Base-by-base conservation (phyloP, 2,329 filamentous ascomycete species). In the Alternaria metachromatica region DNA sequence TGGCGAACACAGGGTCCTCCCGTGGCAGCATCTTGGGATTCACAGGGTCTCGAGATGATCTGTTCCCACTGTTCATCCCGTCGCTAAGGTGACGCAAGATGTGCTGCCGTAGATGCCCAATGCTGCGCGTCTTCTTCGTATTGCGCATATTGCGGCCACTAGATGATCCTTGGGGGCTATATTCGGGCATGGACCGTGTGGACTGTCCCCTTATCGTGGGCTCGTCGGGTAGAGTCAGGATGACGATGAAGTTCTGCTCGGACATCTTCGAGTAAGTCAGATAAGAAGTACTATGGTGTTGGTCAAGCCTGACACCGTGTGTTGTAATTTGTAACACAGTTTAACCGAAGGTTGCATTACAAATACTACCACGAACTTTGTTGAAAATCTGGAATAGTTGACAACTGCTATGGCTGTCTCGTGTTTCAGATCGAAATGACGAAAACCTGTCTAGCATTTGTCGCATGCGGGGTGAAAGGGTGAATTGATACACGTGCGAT, bases 21-120 rank as follows among this genome's bases (percentile, higher is more conserved):
- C 41, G 15, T 51, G 41, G 8, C 30, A 28, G 48, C 20, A 33
- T 41, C 4, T 43, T 11, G 30, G 33, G 49, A 60, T 63, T 33
- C 13, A 44, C 60, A 60, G 61, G 61, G 51, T 63, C 57, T 44
- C 15, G 46, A 53, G 26, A 60, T 51, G 58, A 51, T 30, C 51
- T 23, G 28, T 60, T 15, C 57, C 45, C 51, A 51, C 44, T 60
- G 28, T 48, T 48, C 44, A 49, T 54, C 50, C 33, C 51, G 51
- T 55, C 57, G 51, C 57, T 44, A 60, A 55, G 51, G 37, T n/a
- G 45, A 51, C n/a, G 51, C 30, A 53, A 37, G 28, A 53, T 55
- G 50, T 59, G 51, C 57, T 55, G 60, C 61, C 30, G 45, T 53
- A 56, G 33, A 55, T 33, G 55, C 51, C 55, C 61, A 55, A 60